Conservation (phyloP, 768 basidiomycete genomes). For the Boletus rubescentipes region DNA sequence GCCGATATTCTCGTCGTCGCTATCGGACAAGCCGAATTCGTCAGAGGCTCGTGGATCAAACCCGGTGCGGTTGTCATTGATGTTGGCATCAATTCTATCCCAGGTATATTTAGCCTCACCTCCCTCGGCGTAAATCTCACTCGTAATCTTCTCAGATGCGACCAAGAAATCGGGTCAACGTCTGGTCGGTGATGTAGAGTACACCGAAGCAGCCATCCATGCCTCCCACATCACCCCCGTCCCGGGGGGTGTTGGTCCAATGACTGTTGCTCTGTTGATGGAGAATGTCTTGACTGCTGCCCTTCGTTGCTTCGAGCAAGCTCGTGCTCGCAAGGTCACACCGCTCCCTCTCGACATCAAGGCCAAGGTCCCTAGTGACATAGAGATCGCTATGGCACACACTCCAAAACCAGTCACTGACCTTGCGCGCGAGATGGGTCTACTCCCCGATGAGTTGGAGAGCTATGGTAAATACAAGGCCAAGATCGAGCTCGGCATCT, state of each 20-base stretch:
- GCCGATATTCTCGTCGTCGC: constrained; percentile 96
- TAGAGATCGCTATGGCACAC: constrained; percentile 94
- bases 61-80: constrained; percentile 95
- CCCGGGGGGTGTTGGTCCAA: constrained; percentile 98
- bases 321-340: constrained; percentile 64
- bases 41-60: constrained; percentile 95
- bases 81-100: constrained; percentile 95
- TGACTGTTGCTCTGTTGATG: constrained; percentile 99
- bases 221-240: constrained; percentile 96
- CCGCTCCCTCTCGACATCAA: constrained; percentile 79
- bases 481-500: constrained; percentile 88
- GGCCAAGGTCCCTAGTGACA: constrained; percentile 91
- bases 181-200: constrained; percentile 95
- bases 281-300: constrained; percentile 87
- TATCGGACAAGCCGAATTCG: constrained; percentile 89
- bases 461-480: constrained; percentile 96
- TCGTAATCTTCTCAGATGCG: constrained; percentile 49
- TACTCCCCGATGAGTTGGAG: constrained; percentile 85
- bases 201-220: constrained; percentile 64
- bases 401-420: constrained; percentile 85
- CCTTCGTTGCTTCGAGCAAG: constrained; percentile 72
- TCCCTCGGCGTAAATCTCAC: background rate
- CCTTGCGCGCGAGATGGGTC: constrained; percentile 85
- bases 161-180: constrained; percentile 95
- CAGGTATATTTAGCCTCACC: constrained; percentile 49